phyloP scores from a whole-genome alignment of 75 land plant species.

The Selaginella moellendorffii region DNA sequence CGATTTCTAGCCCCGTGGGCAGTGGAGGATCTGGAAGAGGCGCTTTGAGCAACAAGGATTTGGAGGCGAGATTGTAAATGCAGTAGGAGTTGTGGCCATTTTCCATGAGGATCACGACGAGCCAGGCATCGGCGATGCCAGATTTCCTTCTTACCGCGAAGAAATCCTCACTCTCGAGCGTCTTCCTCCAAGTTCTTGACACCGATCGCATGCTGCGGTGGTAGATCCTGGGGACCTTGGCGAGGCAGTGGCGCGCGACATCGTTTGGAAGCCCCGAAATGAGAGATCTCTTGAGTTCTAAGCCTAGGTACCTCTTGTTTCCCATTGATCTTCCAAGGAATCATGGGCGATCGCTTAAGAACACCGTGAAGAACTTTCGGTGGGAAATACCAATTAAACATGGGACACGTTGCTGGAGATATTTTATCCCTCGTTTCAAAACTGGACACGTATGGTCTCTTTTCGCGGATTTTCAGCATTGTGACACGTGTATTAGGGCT shows the following conservation, averaged over 20 bases:
- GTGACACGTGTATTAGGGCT: too few species aligned
- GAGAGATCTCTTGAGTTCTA: conserved; percentile 21
- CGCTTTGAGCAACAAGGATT: neutral
- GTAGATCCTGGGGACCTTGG: conserved; percentile 43
- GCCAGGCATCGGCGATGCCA: neutral
- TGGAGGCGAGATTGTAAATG: neutral
- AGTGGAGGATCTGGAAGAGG: neutral
- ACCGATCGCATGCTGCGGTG: conserved; percentile 49
- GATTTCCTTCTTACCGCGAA: neutral
- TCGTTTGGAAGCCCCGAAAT: conserved; percentile 86
- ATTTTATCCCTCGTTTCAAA: too few species aligned
- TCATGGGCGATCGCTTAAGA: too few species aligned
- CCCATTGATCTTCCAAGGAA: too few species aligned
- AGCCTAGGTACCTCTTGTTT: conserved; percentile 10
- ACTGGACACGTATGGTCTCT: too few species aligned
- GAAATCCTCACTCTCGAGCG: conserved; percentile 47
- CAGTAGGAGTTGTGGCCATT: neutral
- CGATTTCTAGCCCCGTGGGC: neutral
- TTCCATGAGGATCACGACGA: neutral
- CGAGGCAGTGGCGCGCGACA: conserved; percentile 54
- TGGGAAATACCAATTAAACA: too few species aligned
- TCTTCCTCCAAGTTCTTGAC: conserved; percentile 51
- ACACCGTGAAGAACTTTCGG: too few species aligned
- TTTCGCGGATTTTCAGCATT: too few species aligned
- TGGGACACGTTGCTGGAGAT: too few species aligned